Evolutionary conservation across 2,329 filamentous ascomycete genomes (phyloP).

Genomic region (Penicillium crustosum): DNA sequence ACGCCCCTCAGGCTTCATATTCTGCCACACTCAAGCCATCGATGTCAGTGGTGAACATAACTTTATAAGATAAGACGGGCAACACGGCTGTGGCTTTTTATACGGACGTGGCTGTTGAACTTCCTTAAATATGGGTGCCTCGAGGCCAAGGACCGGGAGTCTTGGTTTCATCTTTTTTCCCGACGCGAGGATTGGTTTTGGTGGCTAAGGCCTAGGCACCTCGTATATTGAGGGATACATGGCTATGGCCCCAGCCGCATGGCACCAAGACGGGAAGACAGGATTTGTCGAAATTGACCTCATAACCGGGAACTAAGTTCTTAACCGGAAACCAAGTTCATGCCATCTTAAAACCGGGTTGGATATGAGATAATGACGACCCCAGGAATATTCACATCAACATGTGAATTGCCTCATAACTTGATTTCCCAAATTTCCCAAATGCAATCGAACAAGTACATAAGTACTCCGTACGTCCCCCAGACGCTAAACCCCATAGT

Average conservation of each 20-base stretch:
- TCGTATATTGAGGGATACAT: neutral
- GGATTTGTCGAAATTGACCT: neutral
- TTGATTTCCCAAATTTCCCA: neutral
- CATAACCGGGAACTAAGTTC: neutral
- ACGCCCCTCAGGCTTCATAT: neutral
- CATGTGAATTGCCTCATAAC: neutral
- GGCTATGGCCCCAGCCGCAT: neutral
- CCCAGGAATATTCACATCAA: too few relatives aligned
- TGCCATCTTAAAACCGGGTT: neutral
- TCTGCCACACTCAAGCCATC: constrained; percentile 13
- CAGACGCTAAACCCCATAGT: constrained; percentile 3
- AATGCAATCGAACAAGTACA: neutral
- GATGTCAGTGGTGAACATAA: constrained; percentile 14
- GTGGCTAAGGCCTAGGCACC: constrained; percentile 4
- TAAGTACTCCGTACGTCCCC: neutral
- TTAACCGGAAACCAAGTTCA: neutral
- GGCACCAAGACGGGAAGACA: neutral
- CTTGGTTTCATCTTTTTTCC: neutral
- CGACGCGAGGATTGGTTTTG: neutral
- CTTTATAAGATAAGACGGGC: neutral
- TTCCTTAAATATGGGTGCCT: neutral
- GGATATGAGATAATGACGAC: too few relatives aligned
- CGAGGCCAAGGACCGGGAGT: neutral
- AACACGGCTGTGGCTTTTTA: constrained; percentile 8
- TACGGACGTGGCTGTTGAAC: neutral